Evolutionary conservation across 768 basidiomycete species (phyloP).

Genomic region (Neoboletus brunneissimus): DNA sequence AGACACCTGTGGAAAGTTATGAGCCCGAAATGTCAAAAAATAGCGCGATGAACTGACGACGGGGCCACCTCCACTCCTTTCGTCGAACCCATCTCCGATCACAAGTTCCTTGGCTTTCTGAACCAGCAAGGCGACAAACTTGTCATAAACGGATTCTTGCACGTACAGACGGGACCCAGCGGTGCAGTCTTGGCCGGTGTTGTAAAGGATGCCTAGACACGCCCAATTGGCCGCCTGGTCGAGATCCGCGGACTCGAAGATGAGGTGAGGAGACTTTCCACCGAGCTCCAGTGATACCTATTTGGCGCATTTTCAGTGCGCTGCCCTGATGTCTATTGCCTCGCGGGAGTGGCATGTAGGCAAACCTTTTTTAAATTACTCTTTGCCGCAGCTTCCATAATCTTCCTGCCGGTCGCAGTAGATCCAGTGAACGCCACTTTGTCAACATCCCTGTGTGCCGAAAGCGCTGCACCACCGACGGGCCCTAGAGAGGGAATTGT

Average conservation of each 20-base stretch:
- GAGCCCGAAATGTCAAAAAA: slow-evolving; percentile 4
- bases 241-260: slow-evolving; percentile 89
- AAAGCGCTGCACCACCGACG: slow-evolving; percentile 81
- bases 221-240: slow-evolving; percentile 86
- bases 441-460: slow-evolving; percentile 82
- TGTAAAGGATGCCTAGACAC: slow-evolving; percentile 82
- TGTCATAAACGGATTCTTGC: slow-evolving; percentile 84
- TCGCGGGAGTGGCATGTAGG: slow-evolving; percentile 28
- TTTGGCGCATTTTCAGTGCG: slow-evolving; percentile 11
- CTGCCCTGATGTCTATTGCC: slow-evolving; percentile 15
- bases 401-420: slow-evolving; percentile 82
- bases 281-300: slow-evolving; percentile 91
- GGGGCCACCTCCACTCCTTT: slow-evolving; percentile 74
- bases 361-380: slow-evolving; percentile 90
- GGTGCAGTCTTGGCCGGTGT: slow-evolving; percentile 91
- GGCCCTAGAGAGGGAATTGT: slow-evolving; percentile 79
- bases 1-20: slow-evolving; percentile 54
- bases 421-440: slow-evolving; percentile 97
- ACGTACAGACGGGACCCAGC: slow-evolving; percentile 90
- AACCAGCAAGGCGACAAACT: slow-evolving; percentile 67
- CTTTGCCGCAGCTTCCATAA: slow-evolving; percentile 89
- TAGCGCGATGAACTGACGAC: slow-evolving; percentile 51
- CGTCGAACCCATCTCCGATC: slow-evolving; percentile 81
- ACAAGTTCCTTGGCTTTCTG: slow-evolving; percentile 64
- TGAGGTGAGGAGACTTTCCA: slow-evolving; percentile 85